A percentile compares a stretch with the other conserved stretches of the same genome.
Conservation (phyloP, 331 rosid genomes). For the Rosa hybrid region DNA sequence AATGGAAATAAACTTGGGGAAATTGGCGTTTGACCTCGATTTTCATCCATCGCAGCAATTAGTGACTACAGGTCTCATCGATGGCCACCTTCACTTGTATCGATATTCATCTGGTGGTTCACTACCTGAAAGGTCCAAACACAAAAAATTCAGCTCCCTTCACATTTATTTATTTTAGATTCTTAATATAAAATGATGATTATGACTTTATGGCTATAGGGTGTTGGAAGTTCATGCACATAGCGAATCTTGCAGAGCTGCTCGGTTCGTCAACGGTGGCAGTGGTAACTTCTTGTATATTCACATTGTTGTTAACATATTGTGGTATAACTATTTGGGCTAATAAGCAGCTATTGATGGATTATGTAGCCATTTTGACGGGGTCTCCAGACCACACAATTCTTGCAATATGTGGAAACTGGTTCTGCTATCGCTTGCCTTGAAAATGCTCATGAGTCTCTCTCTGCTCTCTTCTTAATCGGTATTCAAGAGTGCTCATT, state of each 20-base stretch:
- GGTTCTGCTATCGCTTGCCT: conserved; percentile 75
- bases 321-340: background rate
- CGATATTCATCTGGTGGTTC: conserved; percentile 49
- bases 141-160: no score
- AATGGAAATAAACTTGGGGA: conserved; percentile 72
- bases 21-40: conserved; percentile 67
- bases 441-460: conserved; percentile 72
- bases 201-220: conserved; percentile 27
- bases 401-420: conserved; percentile 83
- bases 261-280: conserved; percentile 73
- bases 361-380: conserved; percentile 62
- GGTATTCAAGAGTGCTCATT: conserved; percentile 1
- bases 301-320: background rate
- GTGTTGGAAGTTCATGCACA: conserved; percentile 75
- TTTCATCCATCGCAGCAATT: conserved; percentile 70
- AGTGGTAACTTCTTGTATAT: conserved; percentile 41
- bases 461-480: background rate
- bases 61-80: conserved; percentile 61
- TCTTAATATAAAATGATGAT: background rate
- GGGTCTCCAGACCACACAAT: conserved; percentile 84
- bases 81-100: conserved; percentile 70
- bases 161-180: background rate
- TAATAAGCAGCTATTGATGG: background rate
- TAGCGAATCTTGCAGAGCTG: conserved; percentile 83
- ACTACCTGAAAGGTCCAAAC: conserved; percentile 47